Conservation (phyloP, 352 stramenopile genomes). For the Pythium brassicae region DNA sequence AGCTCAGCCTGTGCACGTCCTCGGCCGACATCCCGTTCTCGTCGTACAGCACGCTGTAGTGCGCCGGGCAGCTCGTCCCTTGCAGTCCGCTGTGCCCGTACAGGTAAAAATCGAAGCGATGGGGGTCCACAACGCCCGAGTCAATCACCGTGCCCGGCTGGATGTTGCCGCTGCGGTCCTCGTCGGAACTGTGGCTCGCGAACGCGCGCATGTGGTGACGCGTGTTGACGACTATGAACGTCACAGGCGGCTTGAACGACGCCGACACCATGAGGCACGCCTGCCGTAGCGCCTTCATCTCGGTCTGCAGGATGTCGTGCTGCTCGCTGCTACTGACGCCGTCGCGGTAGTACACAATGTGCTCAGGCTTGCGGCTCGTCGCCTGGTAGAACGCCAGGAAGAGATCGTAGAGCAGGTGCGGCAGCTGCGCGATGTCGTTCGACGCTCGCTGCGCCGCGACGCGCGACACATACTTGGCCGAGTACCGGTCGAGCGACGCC, state of each 20-base stretch:
- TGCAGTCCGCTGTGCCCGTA: conserved; percentile 61
- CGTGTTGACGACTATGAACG: conserved; percentile 71
- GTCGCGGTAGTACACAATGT: conserved; percentile 84
- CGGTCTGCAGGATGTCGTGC: conserved; percentile 58
- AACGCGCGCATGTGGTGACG: conserved; percentile 65
- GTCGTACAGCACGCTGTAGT: conserved; percentile 65
- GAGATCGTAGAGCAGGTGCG: conserved; percentile 62
- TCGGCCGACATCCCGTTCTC: conserved; percentile 41
- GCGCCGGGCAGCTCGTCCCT: conserved; percentile 57
- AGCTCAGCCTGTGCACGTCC: conserved; percentile 36
- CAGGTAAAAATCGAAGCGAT: conserved; percentile 74
- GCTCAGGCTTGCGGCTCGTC: conserved; percentile 68
- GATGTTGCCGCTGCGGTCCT: conserved; percentile 42
- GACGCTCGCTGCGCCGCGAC: conserved; percentile 44
- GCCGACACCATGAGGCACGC: conserved; percentile 41
- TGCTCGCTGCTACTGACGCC: conserved; percentile 84
- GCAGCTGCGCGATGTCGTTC: conserved; percentile 51
- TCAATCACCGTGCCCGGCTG: conserved; percentile 52
- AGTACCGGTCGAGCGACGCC: conserved; percentile 67
- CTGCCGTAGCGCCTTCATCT: conserved; percentile 44
- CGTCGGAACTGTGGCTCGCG: conserved; percentile 6
- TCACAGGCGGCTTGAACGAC: conserved; percentile 49
- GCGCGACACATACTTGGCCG: conserved; percentile 57
- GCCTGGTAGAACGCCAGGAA: conserved; percentile 71
- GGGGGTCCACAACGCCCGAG: conserved; percentile 47